Evolutionary conservation across 2,329 filamentous ascomycete genomes (phyloP).

Genomic region (Scorias spongiosa): DNA sequence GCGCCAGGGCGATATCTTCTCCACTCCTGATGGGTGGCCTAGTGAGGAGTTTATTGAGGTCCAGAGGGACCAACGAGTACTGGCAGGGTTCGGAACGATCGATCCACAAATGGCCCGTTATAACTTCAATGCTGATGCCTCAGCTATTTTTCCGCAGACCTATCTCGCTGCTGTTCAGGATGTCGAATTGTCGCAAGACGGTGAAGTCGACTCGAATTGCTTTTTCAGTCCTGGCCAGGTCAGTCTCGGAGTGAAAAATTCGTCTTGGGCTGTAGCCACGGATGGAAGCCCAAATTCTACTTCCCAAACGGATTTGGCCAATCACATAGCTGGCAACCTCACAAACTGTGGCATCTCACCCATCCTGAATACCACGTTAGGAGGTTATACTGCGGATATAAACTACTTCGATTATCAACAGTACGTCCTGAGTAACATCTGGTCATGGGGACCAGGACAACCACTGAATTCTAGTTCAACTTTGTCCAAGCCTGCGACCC

Average conservation of each 20-base stretch:
- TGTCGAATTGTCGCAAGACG: constrained; percentile 23
- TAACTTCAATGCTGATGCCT: constrained; percentile 35
- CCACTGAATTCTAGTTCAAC: constrained; percentile 32
- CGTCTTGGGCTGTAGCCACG: constrained; percentile 36
- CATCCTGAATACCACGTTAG: constrained; percentile 41
- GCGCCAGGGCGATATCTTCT: constrained; percentile 19
- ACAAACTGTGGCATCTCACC: constrained; percentile 47
- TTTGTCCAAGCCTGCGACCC: constrained; percentile 12
- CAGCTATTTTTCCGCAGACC: constrained; percentile 35
- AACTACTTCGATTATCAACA: constrained; percentile 34
- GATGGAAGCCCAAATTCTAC: constrained; percentile 2
- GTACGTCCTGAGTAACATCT: constrained; percentile 37
- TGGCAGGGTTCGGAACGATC: constrained; percentile 40
- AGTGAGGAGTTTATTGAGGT: constrained; percentile 44
- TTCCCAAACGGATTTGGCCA: constrained; percentile 12
- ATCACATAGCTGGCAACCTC: constrained; percentile 22
- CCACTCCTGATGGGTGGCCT: constrained; percentile 48
- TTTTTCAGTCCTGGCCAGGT: constrained; percentile 32
- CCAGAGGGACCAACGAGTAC: constrained; percentile 35
- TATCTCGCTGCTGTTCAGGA: constrained; percentile 27
- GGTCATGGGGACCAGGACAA: constrained; percentile 45
- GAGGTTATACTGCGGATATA: constrained; percentile 34
- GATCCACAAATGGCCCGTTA: constrained; percentile 43
- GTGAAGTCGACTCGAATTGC: constrained; percentile 36
- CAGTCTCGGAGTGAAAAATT: constrained; percentile 30